phyloP scores from a whole-genome alignment of 2,329 filamentous ascomycete genomes.

The Pezicula carpinea region DNA sequence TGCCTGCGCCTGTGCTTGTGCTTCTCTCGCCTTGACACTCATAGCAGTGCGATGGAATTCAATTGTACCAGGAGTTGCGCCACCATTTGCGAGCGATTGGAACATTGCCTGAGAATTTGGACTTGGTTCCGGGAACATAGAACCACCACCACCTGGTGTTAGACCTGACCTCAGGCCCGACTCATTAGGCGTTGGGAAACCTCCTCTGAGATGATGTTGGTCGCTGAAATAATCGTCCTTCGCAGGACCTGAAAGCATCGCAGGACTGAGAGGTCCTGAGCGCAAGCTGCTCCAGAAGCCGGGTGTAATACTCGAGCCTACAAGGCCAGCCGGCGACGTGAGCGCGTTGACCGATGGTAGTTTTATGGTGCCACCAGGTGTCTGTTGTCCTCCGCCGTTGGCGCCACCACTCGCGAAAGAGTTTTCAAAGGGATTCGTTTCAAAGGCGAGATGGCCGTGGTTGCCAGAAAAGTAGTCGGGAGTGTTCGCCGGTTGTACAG shows the following conservation, averaged over 20 bases:
- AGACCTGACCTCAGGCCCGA: slow-evolving; percentile 86
- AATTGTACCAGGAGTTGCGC: slow-evolving; percentile 81
- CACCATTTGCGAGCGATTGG: slow-evolving; percentile 72
- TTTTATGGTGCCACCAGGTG: slow-evolving; percentile 69
- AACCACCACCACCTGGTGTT: slow-evolving; percentile 90
- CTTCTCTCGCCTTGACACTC: slow-evolving; percentile 61
- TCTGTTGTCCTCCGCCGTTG: slow-evolving; percentile 50
- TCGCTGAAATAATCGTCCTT: slow-evolving; percentile 83
- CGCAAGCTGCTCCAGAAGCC: slow-evolving; percentile 83
- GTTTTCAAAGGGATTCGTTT: slow-evolving; percentile 96
- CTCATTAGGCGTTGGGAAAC: slow-evolving; percentile 94
- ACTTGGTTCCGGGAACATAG: slow-evolving; percentile 92
- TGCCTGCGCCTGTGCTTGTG: slow-evolving; percentile 31
- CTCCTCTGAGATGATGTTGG: slow-evolving; percentile 69
- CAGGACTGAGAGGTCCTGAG: slow-evolving; percentile 89
- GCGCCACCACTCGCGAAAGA: slow-evolving; percentile 66
- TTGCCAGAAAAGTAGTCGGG: slow-evolving; percentile 66
- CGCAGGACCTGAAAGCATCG: slow-evolving; percentile 85
- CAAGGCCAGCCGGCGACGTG: slow-evolving; percentile 80
- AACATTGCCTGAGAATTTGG: slow-evolving; percentile 82
- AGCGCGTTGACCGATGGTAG: slow-evolving; percentile 86
- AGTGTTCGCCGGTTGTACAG: slow-evolving; percentile 49
- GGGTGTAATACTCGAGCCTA: slow-evolving; percentile 67
- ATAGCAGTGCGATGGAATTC: slow-evolving; percentile 95
- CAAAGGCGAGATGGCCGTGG: slow-evolving; percentile 58